These are phyloP conservation scores for Globisporangium polare DNA, from an alignment of 352 stramenopile genomes.

Conservation along the genomic window DNA sequence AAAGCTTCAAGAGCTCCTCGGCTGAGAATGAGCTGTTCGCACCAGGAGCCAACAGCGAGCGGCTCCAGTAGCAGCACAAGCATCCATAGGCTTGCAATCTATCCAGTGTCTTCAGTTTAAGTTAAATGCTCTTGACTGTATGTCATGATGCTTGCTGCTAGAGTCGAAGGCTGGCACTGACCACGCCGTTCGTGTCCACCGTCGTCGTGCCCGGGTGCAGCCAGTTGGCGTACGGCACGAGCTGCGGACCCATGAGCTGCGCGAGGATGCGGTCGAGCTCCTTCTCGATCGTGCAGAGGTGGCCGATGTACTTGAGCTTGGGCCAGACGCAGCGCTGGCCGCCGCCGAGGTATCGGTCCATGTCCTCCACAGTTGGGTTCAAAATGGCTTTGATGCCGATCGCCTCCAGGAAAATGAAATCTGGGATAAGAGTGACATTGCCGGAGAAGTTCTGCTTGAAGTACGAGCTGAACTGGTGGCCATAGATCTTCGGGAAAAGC, in stretches of 20 bases:
- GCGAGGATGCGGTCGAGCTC: conserved; percentile 39
- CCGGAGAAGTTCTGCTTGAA: conserved; percentile 95
- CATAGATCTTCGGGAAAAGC: conserved; percentile 81
- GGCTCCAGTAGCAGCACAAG: too few species aligned
- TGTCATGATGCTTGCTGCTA: neutral
- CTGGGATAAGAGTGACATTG: conserved; percentile 93
- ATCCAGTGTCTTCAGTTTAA: too few species aligned
- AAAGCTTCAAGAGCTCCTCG: too few species aligned
- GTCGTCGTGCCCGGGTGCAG: conserved; percentile 25
- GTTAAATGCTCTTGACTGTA: too few species aligned
- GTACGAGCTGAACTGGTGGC: conserved; percentile 71
- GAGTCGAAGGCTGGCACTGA: neutral
- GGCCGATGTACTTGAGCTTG: conserved; percentile 92
- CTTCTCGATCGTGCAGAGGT: conserved; percentile 92
- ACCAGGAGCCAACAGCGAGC: too few species aligned
- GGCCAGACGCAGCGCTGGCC: conserved; percentile 90
- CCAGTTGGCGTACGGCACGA: conserved; percentile 43
- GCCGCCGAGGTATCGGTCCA: conserved; percentile 70
- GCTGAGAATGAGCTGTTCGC: too few species aligned
- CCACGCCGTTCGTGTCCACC: conserved; percentile 9
- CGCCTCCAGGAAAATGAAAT: conserved; percentile 82
- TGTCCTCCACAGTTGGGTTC: conserved; percentile 77
- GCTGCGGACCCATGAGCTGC: conserved; percentile 18
- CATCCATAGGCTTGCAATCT: too few species aligned
- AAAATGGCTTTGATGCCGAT: conserved; percentile 82